Evolutionary conservation across 352 stramenopile species (phyloP).

Genomic region (Pythium dissotocum): DNA sequence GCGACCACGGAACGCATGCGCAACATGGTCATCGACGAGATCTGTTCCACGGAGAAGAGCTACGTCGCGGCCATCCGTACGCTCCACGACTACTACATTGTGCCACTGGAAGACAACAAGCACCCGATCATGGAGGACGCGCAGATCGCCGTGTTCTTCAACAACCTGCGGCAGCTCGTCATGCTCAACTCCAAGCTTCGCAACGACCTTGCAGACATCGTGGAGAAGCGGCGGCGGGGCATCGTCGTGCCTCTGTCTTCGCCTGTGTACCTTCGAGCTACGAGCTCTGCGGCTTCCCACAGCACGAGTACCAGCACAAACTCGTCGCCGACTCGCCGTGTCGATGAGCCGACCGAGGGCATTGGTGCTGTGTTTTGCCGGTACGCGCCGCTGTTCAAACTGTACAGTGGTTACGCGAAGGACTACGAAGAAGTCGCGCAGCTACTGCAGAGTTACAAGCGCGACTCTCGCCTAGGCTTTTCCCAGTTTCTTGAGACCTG

Average conservation of each 20-base stretch:
- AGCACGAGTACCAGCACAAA: slow-evolving; percentile 14
- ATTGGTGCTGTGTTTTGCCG: slow-evolving; percentile 80
- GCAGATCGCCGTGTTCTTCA: slow-evolving; percentile 88
- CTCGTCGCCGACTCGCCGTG: slow-evolving; percentile 16
- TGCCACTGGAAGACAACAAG: slow-evolving; percentile 72
- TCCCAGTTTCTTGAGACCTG: slow-evolving; percentile 60
- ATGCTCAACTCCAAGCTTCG: slow-evolving; percentile 87
- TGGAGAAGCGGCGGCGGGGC: slow-evolving; percentile 30
- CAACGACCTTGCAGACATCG: slow-evolving; percentile 67
- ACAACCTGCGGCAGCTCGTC: slow-evolving; percentile 76
- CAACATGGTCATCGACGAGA: slow-evolving; percentile 70
- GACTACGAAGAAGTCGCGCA: slow-evolving; percentile 78
- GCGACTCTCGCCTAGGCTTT: slow-evolving; percentile 52
- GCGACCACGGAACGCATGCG: slow-evolving; percentile 34
- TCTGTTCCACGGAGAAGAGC: slow-evolving; percentile 74
- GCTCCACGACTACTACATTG: slow-evolving; percentile 81
- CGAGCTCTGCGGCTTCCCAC: slow-evolving; percentile 7
- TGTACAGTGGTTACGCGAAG: slow-evolving; percentile 83
- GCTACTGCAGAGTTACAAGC: slow-evolving; percentile 57
- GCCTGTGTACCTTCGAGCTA: slow-evolving; percentile 18
- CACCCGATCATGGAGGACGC: slow-evolving; percentile 83
- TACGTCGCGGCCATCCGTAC: slow-evolving; percentile 79
- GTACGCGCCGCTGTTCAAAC: slow-evolving; percentile 81
- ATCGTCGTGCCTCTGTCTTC: slow-evolving; percentile 18
- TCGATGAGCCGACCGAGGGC: slow-evolving; percentile 31